phyloP scores from a whole-genome alignment of 2,329 filamentous ascomycete genomes.

The Beauveria medogensis region DNA sequence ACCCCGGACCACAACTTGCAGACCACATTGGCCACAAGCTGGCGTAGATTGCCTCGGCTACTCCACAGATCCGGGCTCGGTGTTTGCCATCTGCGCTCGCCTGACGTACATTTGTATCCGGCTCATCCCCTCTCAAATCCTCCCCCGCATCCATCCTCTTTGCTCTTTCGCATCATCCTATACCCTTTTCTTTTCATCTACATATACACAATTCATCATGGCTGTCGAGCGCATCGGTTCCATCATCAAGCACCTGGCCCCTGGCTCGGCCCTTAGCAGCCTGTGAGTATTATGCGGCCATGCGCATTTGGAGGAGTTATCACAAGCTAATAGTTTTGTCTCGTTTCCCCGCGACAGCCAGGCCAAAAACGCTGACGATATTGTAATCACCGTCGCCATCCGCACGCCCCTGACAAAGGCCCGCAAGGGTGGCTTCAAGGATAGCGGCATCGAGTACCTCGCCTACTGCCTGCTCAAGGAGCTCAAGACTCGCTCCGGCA shows the following conservation, averaged over 20 bases:
- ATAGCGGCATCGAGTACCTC: slow-evolving; percentile 81
- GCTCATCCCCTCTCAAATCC: neutral
- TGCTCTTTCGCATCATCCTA: neutral
- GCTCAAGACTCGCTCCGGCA: slow-evolving; percentile 59
- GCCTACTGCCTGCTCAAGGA: slow-evolving; percentile 76
- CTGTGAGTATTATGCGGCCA: slow-evolving; percentile 54
- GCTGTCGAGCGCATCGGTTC: slow-evolving; percentile 78
- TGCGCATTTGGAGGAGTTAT: neutral
- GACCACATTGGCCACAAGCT: neutral
- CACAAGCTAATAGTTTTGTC: slow-evolving; percentile 6
- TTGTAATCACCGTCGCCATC: slow-evolving; percentile 89
- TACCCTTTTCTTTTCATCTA: neutral
- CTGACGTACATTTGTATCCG: slow-evolving; percentile 2
- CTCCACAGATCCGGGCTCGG: slow-evolving; percentile 19
- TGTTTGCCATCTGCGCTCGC: neutral
- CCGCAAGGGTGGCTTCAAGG: slow-evolving; percentile 89
- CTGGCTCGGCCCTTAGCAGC: slow-evolving; percentile 60
- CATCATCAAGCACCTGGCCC: slow-evolving; percentile 78
- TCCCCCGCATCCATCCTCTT: neutral
- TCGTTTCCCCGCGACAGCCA: slow-evolving; percentile 45
- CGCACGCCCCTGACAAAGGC: slow-evolving; percentile 86
- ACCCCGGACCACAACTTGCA: neutral
- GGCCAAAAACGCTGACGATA: slow-evolving; percentile 87
- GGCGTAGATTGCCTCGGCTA: slow-evolving; percentile 21
- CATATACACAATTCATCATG: slow-evolving; percentile 44